phyloP scores from a whole-genome alignment of 2,329 filamentous ascomycete species.

The Colletotrichum sp. region DNA sequence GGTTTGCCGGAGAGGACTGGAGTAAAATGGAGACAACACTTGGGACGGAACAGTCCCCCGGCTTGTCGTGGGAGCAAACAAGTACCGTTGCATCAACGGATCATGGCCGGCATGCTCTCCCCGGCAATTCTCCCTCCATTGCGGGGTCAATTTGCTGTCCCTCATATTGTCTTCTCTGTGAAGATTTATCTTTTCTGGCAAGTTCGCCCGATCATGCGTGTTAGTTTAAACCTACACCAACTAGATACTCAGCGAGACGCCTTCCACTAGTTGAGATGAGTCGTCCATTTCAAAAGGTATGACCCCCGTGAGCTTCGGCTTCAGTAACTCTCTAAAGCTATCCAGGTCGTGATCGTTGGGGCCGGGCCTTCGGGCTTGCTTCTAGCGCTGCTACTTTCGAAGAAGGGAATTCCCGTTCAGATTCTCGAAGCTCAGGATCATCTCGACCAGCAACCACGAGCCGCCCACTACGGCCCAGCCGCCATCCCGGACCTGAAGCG shows the following conservation, averaged over 20 bases:
- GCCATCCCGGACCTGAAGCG: conserved; percentile 62
- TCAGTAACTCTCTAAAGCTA: background rate
- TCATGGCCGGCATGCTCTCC: background rate
- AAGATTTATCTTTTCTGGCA: background rate
- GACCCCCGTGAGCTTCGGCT: background rate
- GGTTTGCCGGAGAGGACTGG: background rate
- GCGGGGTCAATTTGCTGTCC: background rate
- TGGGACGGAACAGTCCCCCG: background rate
- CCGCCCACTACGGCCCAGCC: conserved; percentile 65
- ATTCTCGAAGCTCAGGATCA: conserved; percentile 60
- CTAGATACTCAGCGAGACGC: background rate
- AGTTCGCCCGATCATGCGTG: background rate
- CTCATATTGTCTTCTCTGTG: background rate
- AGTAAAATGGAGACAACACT: background rate
- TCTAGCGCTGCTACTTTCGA: conserved; percentile 56
- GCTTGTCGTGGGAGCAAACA: background rate
- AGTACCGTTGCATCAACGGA: background rate
- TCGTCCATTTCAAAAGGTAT: conserved; percentile 4
- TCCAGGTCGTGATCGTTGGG: conserved; percentile 45
- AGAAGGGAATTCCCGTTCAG: conserved; percentile 55
- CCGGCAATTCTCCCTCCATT: background rate
- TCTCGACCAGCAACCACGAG: conserved; percentile 65
- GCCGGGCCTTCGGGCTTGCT: conserved; percentile 56
- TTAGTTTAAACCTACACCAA: background rate
- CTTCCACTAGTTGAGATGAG: background rate